Conservation (phyloP, 2,329 filamentous ascomycete genomes). For the Cercospora canescens region DNA sequence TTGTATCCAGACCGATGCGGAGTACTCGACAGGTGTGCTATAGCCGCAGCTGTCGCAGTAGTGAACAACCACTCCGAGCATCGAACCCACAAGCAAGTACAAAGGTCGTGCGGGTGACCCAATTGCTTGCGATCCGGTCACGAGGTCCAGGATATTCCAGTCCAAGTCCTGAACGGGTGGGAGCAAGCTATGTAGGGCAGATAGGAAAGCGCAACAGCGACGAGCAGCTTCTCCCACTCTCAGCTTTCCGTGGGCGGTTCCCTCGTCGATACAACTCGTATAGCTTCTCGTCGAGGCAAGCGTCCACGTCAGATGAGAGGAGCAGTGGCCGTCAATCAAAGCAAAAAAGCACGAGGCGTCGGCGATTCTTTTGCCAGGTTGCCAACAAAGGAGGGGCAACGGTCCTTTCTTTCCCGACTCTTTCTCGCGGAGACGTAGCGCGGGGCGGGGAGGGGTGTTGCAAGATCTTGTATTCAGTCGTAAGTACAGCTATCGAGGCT, state of each 20-base stretch:
- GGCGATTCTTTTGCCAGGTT: constrained; percentile 15
- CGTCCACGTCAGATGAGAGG: constrained; percentile 16
- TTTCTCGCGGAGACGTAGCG: constrained; percentile 1
- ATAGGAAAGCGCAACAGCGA: constrained; percentile 11
- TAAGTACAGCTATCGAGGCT: constrained; percentile 29
- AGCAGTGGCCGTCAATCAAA: constrained; percentile 14
- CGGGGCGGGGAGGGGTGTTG: background rate
- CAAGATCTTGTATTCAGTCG: constrained; percentile 23
- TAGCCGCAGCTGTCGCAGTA: constrained; percentile 33
- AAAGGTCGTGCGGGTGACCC: background rate
- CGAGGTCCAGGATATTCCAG: background rate
- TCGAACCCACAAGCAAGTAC: constrained; percentile 10
- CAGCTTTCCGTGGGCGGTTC: constrained; percentile 11
- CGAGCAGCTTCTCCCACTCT: constrained; percentile 16
- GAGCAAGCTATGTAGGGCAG: constrained; percentile 12
- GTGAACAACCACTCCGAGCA: constrained; percentile 34
- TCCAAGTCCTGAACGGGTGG: background rate
- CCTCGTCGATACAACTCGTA: constrained; percentile 29
- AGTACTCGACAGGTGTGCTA: constrained; percentile 41
- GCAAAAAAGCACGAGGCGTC: constrained; percentile 12
- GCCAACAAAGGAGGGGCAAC: constrained; percentile 18
- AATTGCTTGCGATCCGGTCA: background rate
- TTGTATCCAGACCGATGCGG: constrained; percentile 45
- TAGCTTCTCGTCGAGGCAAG: constrained; percentile 29
- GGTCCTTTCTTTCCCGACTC: constrained; percentile 17